These are phyloP conservation scores for Conidiobolus incongruus DNA, from an alignment of 371 early-diverging fungal species.

Conservation along the genomic window DNA sequence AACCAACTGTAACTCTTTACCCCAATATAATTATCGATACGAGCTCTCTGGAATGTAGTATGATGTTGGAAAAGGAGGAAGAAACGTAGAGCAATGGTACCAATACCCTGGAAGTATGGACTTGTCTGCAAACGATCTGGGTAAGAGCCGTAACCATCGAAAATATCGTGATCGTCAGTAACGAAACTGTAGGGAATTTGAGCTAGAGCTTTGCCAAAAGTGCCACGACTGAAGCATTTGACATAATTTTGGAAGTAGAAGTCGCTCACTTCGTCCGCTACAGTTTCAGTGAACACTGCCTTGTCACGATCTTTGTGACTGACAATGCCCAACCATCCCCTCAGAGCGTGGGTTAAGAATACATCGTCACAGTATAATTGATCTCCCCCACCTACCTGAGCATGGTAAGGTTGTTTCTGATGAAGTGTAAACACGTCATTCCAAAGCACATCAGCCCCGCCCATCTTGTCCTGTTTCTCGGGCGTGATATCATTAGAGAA, in stretches of 20 bases:
- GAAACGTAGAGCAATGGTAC: slow-evolving; percentile 30
- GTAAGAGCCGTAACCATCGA: slow-evolving; percentile 66
- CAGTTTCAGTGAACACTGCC: slow-evolving; percentile 18
- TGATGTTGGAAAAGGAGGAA: slow-evolving; percentile 73
- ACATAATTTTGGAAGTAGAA: slow-evolving; percentile 58
- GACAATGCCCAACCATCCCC: slow-evolving; percentile 25
- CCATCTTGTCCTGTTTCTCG: slow-evolving; percentile 23
- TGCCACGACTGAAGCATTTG: slow-evolving; percentile 35
- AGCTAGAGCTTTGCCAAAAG: slow-evolving; percentile 33
- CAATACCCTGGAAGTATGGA: slow-evolving; percentile 16
- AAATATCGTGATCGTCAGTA: slow-evolving; percentile 67
- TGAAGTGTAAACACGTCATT: slow-evolving; percentile 52
- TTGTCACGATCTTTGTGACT: slow-evolving; percentile 12
- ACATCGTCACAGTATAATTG: slow-evolving; percentile 55
- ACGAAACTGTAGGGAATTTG: slow-evolving; percentile 53
- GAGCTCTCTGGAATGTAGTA: slow-evolving; percentile 31
- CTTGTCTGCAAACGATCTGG: slow-evolving; percentile 48
- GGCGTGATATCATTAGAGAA: slow-evolving; percentile 26
- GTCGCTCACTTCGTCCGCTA: slow-evolving; percentile 25
- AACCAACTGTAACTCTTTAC: slow-evolving; percentile 12
- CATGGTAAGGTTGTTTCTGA: slow-evolving; percentile 37
- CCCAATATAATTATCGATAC: slow-evolving; percentile 35
- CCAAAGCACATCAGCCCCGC: slow-evolving; percentile 52
- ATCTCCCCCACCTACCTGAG: slow-evolving; percentile 66
- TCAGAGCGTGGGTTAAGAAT: slow-evolving; percentile 20